Evolutionary conservation across 75 land plant species (phyloP).

Genomic region (Sequoiadendron giganteum): DNA sequence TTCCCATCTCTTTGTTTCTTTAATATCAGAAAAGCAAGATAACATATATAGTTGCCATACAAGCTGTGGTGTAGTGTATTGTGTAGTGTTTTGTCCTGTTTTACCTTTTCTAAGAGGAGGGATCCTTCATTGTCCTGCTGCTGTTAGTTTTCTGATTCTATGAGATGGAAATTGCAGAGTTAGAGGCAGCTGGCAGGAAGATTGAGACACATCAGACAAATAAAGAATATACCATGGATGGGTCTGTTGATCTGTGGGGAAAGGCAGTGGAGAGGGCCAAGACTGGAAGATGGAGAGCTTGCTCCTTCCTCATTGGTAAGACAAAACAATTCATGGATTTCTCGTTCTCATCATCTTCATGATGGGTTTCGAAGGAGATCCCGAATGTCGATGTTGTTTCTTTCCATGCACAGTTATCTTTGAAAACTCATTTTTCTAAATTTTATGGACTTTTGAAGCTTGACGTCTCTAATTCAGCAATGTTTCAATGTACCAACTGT

Average conservation of each 20-base stretch:
- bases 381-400: neutral
- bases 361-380: neutral
- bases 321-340: neutral
- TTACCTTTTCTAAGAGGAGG: neutral
- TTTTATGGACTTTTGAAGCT: neutral
- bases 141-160: neutral
- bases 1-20: neutral
- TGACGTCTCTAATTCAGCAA: neutral
- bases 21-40: neutral
- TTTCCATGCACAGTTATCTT: neutral
- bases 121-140: neutral
- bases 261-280: slow-evolving; percentile 24
- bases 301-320: slow-evolving; percentile 26
- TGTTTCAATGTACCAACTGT: no score
- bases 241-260: slow-evolving; percentile 22
- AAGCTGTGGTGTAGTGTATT: neutral
- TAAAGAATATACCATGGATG: slow-evolving; percentile 4
- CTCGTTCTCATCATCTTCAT: neutral
- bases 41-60: neutral
- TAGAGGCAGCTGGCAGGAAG: neutral
- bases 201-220: neutral
- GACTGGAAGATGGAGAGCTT: slow-evolving; percentile 33
- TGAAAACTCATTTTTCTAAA: neutral
- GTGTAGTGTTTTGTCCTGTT: neutral
- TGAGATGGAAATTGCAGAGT: neutral